Conservation (phyloP, 257 asterid genomes). For the Cynanchum wilfordii region DNA sequence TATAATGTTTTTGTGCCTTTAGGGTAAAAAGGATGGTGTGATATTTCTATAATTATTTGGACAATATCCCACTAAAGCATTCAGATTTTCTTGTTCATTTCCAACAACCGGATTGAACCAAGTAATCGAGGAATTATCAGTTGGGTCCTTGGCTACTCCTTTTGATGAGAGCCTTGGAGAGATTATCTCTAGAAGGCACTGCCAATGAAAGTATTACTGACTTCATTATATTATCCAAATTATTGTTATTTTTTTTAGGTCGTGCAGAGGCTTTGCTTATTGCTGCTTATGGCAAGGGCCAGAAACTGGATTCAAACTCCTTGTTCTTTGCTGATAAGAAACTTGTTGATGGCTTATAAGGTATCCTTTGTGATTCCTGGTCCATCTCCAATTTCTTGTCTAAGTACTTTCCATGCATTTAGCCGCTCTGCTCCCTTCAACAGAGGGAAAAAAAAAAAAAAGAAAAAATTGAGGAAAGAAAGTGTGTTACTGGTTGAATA, state of each 20-base stretch:
- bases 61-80: neutral
- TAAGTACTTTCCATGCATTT: neutral
- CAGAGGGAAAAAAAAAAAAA: too few species aligned
- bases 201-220: too few species aligned
- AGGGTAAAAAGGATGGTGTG: neutral
- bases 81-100: neutral
- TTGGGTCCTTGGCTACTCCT: too few species aligned
- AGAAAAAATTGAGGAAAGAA: too few species aligned
- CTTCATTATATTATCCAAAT: too few species aligned
- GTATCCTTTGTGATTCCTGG: too few species aligned
- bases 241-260: slow-evolving; percentile 35
- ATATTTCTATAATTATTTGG: neutral
- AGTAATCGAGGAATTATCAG: neutral
- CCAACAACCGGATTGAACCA: neutral
- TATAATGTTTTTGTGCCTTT: neutral
- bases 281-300: slow-evolving; percentile 82
- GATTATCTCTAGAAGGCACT: too few species aligned
- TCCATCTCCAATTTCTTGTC: too few species aligned
- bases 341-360: neutral
- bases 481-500: too few species aligned
- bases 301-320: slow-evolving; percentile 31
- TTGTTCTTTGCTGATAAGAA: slow-evolving; percentile 9
- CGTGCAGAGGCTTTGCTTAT: slow-evolving; percentile 88
- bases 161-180: too few species aligned
- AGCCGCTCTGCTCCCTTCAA: neutral